phyloP scores from a whole-genome alignment of 495 filamentous ascomycete genomes.

The Astrothelium macrocarpum region DNA sequence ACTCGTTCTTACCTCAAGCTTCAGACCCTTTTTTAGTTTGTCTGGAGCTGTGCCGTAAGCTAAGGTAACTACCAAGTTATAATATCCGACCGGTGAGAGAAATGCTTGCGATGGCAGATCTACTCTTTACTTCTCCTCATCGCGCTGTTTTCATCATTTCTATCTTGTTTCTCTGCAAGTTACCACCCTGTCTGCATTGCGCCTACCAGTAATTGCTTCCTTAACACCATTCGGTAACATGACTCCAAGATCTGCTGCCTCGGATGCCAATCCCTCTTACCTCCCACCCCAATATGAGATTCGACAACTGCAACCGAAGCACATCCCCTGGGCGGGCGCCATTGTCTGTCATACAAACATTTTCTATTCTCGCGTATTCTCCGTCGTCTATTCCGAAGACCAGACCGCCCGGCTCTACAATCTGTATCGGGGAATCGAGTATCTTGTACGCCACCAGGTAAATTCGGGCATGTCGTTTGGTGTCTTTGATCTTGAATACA shows the following conservation, averaged over 20 bases:
- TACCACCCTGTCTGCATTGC: too few relatives aligned
- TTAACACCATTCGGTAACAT: too few relatives aligned
- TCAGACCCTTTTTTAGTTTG: too few relatives aligned
- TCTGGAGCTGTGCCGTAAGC: too few relatives aligned
- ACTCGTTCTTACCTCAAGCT: too few relatives aligned
- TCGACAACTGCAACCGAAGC: slow-evolving; percentile 24
- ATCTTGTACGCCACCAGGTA: slow-evolving; percentile 29
- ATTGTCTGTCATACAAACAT: slow-evolving; percentile 34
- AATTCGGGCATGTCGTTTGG: slow-evolving; percentile 35
- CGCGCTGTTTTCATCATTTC: neutral
- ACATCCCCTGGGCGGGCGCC: slow-evolving; percentile 32
- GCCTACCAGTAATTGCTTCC: neutral
- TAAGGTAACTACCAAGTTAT: too few relatives aligned
- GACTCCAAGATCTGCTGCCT: slow-evolving; percentile 2
- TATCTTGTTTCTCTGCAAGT: too few relatives aligned
- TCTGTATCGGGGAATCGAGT: slow-evolving; percentile 10
- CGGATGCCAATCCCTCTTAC: slow-evolving; percentile 18
- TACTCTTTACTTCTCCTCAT: neutral
- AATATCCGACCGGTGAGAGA: too few relatives aligned
- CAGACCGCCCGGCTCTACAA: slow-evolving; percentile 21
- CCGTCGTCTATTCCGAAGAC: slow-evolving; percentile 24
- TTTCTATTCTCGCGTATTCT: slow-evolving; percentile 32
- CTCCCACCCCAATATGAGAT: slow-evolving; percentile 19
- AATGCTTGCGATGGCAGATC: too few relatives aligned
- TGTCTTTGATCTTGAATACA: slow-evolving; percentile 39